A percentile compares a stretch with the other conserved stretches of the same genome.
Conservation (phyloP, 768 basidiomycete genomes). For the Podaxis sp. region DNA sequence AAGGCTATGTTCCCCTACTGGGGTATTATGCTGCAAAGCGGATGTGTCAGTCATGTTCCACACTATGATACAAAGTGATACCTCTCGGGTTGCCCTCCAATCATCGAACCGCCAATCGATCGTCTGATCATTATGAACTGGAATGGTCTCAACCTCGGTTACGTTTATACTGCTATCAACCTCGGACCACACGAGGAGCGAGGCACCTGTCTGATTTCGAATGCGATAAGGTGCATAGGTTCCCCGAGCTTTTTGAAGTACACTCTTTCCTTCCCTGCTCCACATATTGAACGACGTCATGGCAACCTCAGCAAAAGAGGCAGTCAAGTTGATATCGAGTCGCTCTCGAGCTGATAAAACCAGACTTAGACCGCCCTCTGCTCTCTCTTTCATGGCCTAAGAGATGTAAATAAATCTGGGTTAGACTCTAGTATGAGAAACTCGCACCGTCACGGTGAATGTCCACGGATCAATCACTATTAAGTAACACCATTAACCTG, state of each 20-base stretch:
- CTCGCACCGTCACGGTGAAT: constrained; percentile 62
- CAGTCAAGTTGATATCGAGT: constrained; percentile 87
- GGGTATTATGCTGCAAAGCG: constrained; percentile 44
- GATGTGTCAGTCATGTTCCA: not conserved
- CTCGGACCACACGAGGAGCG: constrained; percentile 84
- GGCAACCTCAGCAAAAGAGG: constrained; percentile 84
- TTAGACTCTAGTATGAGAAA: not conserved
- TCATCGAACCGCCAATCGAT: constrained; percentile 98
- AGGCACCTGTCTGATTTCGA: constrained; percentile 85
- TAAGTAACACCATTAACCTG: not conserved
- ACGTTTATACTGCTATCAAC: constrained; percentile 46
- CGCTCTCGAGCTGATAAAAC: constrained; percentile 73
- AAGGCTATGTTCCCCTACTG: constrained; percentile 78
- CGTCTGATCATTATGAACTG: constrained; percentile 68
- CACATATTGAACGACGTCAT: constrained; percentile 69
- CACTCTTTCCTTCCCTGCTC: constrained; percentile 67
- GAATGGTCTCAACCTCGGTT: constrained; percentile 47
- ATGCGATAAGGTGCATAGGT: constrained; percentile 92
- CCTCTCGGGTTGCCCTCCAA: constrained; percentile 91
- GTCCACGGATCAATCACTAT: constrained; percentile 96
- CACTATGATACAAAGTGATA: constrained; percentile 22
- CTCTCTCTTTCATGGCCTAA: constrained; percentile 51
- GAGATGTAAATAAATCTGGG: not conserved
- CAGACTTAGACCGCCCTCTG: constrained; percentile 49
- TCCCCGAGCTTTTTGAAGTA: constrained; percentile 75